phyloP scores from a whole-genome alignment of 2,329 filamentous ascomycete genomes.

The Hypoxylon sp. region DNA sequence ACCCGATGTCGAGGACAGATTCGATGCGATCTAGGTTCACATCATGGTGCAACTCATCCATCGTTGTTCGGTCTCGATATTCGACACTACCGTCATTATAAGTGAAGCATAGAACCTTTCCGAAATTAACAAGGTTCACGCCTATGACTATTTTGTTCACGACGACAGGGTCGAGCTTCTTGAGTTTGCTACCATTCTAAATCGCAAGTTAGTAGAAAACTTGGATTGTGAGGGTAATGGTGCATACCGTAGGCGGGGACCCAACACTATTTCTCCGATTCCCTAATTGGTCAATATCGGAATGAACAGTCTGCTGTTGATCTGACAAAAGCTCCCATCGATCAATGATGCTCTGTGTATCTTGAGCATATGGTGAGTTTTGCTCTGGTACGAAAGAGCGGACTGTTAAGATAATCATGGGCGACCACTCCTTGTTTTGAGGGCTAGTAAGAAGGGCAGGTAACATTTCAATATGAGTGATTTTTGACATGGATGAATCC shows the following conservation, averaged over 20 bases:
- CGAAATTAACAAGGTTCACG: constrained; percentile 73
- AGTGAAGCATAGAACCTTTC: constrained; percentile 74
- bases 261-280: constrained; percentile 64
- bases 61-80: constrained; percentile 78
- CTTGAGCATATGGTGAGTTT: constrained; percentile 66
- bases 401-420: constrained; percentile 74
- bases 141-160: constrained; percentile 76
- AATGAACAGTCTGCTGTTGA: constrained; percentile 71
- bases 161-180: constrained; percentile 71
- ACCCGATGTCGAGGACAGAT: constrained; percentile 79
- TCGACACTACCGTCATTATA: constrained; percentile 85
- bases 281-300: constrained; percentile 80
- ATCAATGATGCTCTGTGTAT: constrained; percentile 77
- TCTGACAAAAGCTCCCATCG: constrained; percentile 82
- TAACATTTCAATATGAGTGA: constrained; percentile 80
- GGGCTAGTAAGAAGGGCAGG: constrained; percentile 69
- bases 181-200: constrained; percentile 54
- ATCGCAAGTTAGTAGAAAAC: constrained; percentile 25
- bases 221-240: constrained; percentile 3
- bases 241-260: constrained; percentile 37
- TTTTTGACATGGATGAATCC: constrained; percentile 64
- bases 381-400: constrained; percentile 69
- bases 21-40: constrained; percentile 71
- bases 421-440: constrained; percentile 62
- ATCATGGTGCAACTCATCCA: constrained; percentile 73